Evolutionary conservation across 1,284 basidiomycete species (phyloP), one percentile per base, ranked within the genome.

Genomic region (Chalciporus sp.): DNA sequence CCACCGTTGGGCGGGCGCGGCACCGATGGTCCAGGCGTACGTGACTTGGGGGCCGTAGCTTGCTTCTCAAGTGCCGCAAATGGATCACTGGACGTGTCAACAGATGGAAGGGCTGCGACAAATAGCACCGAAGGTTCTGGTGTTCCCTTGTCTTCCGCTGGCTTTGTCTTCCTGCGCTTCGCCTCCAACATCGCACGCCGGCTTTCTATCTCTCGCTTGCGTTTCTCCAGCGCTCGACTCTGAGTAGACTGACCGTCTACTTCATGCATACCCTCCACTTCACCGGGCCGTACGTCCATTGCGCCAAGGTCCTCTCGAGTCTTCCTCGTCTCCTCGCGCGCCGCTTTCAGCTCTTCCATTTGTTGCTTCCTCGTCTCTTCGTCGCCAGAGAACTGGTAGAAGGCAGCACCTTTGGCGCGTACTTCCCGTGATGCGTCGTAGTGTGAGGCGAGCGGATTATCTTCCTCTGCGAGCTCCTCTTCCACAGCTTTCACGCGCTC

Each of bases 301-400:
- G 85, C 85, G 20, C 83, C 84, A 16, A 74, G 57, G 53, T 88
- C 84, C 52, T 78, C 73, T 55, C 94, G 75, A 5, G 76, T 80
- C 52, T 74, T 73, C 61, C 83, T 82, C 1, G 95, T 98, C 67
- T 95, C 91, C 20, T 80, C 76, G 39, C 92, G 76, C 11, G 81
- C 78, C 8, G 74, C 68, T 43, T 79, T 82, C 14, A 98, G 72
- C 47, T 87, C 86, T 47, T 90, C 88, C 90, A 95, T 90, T 72
- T 97, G 88, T 51, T 75, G 73, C 57, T 72, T 72, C 31, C 95
- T 81, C 28, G 80, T 82, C 55, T 88, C 85, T 62, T 94, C 90
- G 63, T 96, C 92, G 1, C 71, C 79, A 3, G 92, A 90, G 70
- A 98, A 95, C 64, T 90, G 85, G 68, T 95, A 96, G 73, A 90